Evolutionary conservation across 2,329 filamentous ascomycete species (phyloP), one percentile per base, ranked within the genome.

Genomic region (Microthyrium microscopicum): DNA sequence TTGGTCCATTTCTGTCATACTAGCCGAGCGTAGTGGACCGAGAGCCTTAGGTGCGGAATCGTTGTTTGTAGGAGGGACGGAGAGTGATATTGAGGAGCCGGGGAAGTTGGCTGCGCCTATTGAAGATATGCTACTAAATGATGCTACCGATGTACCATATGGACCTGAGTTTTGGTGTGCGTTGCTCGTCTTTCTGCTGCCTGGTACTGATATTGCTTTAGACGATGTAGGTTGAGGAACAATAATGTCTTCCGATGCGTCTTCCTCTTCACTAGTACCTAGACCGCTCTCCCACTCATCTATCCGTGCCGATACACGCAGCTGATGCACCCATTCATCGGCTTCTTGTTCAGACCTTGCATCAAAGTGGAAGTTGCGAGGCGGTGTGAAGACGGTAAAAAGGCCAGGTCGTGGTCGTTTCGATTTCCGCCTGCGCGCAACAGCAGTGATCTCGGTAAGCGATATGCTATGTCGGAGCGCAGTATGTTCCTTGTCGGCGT

Each of bases 221-320:
- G n/a, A n/a, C n/a, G n/a, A n/a, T n/a, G n/a, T n/a, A n/a, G n/a
- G n/a, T n/a, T n/a, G n/a, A n/a, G n/a, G n/a, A n/a, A n/a, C n/a
- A n/a, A n/a, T n/a, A n/a, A n/a, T n/a, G n/a, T n/a, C n/a, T n/a
- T n/a, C n/a, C n/a, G n/a, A n/a, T n/a, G n/a, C n/a, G n/a, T n/a
- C n/a, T n/a, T n/a, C n/a, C n/a, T n/a, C n/a, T n/a, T n/a, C n/a
- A n/a, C n/a, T n/a, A n/a, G n/a, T n/a, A n/a, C n/a, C n/a, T n/a
- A n/a, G n/a, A n/a, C n/a, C n/a, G n/a, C 85, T 78, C 45, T 93
- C 84, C 31, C 89, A 81, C 48, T 89, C 79, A 42, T 92, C 83
- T 39, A 91, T 81, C 36, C 80, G 73, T 13, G 84, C 81, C 46
- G 89, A 76, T 36, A 63, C 62, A 30, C 84, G 70, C 46, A 95